Evolutionary conservation across 805 yeast species (phyloP).

Genomic region (Osmozyma mogii): DNA sequence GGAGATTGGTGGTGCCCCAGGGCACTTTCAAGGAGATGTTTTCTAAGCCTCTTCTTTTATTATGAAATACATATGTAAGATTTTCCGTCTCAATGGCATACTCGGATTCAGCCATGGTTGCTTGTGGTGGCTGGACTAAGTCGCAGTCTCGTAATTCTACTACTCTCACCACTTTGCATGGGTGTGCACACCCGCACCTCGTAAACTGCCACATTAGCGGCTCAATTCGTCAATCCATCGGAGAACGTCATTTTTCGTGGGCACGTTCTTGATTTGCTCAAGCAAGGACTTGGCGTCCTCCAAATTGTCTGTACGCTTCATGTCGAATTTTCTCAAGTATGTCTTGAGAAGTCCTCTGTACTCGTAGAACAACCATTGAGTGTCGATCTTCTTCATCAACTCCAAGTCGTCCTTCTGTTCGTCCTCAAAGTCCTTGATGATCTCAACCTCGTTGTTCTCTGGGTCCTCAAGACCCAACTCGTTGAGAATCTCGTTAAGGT

Average conservation of each 20-base stretch:
- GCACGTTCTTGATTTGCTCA: constrained; percentile 8
- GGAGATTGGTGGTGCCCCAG: constrained; percentile 65
- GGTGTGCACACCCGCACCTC: no score
- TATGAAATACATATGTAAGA: constrained; percentile 61
- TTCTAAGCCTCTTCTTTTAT: constrained; percentile 53
- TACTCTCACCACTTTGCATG: no score
- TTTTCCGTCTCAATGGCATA: constrained; percentile 55
- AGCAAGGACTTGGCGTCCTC: constrained; percentile 9
- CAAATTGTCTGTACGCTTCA: constrained; percentile 7
- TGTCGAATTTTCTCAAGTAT: constrained; percentile 24
- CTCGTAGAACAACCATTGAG: constrained; percentile 36
- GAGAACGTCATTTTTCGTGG: constrained; percentile 10
- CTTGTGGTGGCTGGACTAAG: no score
- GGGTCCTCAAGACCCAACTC: constrained; percentile 9
- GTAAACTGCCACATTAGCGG: no score
- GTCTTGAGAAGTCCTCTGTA: constrained; percentile 34
- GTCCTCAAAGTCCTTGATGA: constrained; percentile 20
- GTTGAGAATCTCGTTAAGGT: constrained; percentile 20
- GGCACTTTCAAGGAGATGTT: constrained; percentile 55
- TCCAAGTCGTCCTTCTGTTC: constrained; percentile 18
- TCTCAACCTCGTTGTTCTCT: constrained; percentile 13
- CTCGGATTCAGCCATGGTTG: constrained; percentile 1
- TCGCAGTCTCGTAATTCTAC: no score
- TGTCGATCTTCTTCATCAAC: constrained; percentile 21
- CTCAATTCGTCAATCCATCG: constrained; percentile 12